Base-by-base conservation (phyloP, 2,329 filamentous ascomycete genomes). In the Ceratocystis diversiconidia region DNA sequence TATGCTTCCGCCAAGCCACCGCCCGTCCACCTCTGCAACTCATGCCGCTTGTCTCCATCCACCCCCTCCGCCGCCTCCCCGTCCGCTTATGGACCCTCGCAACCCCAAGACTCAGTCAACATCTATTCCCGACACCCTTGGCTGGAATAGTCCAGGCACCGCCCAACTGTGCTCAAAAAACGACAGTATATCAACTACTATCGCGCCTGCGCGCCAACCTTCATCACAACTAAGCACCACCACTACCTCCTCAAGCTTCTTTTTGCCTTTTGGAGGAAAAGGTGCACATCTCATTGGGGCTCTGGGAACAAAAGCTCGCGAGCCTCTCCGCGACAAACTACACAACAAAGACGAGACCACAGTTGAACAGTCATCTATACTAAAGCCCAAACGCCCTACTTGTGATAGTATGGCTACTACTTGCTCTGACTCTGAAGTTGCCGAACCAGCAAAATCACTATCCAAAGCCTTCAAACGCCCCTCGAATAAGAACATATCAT, bases 121-220 rank as follows among this genome's bases (percentile, higher is more conserved):
- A 43, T 79, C 79, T 3, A 74, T 85, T 67, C 82, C 82, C 17
- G 82, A 85, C 73, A 84, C 82, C 3, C 72, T 83, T 68, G 76
- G 75, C 70, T 84, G 80, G 81, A 74, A 73, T 28, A 76, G 71
- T 76, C 25, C 68, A 76, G 57, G 76, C 76, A 67, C 77, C 78
- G 10, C 65, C 30, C 65, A 50, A 7, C 10, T 55, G 17, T 19
- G 55, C 46, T 62, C 64, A 25, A 30, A 62, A 19, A 57, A 43
- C 17, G 67, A 64, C 55, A 62, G 60, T 46, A 57, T 63, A 30
- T 41, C 59, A 65, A 70, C 69, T 48, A 69, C 73, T 4, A 70
- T 79, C 57, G 78, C 79, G 5, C 78, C 79, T 3, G 78, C 79
- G 57, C 79, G 79, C 41, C 75, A 79, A 17, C 79, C 82, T 69